Conservation (phyloP, 805 yeast genomes). For the Lachancea nothofagi region DNA sequence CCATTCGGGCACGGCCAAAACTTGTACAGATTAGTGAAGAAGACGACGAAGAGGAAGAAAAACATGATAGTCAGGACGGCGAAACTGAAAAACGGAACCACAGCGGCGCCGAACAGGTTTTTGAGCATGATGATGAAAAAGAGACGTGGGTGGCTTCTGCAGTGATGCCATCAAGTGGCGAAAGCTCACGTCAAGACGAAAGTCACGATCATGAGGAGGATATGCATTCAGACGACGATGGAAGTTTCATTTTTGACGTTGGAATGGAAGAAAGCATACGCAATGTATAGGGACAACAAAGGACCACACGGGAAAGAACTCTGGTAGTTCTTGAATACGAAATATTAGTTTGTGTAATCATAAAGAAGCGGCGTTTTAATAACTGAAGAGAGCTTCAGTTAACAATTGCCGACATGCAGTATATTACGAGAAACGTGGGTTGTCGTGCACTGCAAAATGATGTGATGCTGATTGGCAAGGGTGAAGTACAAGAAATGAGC, state of each 20-base stretch:
- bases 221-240: constrained; percentile 26
- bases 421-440: no score
- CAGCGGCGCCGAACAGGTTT: constrained; percentile 9
- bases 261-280: constrained; percentile 17
- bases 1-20: constrained; percentile 69
- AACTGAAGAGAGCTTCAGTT: no score
- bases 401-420: no score
- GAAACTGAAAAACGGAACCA: constrained; percentile 9
- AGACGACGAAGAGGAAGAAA: constrained; percentile 18
- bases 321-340: constrained; percentile 3
- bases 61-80: constrained; percentile 1
- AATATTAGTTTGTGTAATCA: background rate
- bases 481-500: no score
- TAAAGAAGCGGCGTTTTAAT: no score
- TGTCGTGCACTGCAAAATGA: no score
- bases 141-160: constrained; percentile 23
- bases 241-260: constrained; percentile 29
- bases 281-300: background rate
- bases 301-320: background rate
- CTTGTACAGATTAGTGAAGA: constrained; percentile 40
- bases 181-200: constrained; percentile 14
- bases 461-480: no score
- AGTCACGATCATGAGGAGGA: constrained; percentile 20
- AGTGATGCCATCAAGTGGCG: constrained; percentile 5
- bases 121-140: constrained; percentile 17